Conservation (phyloP, 2,329 filamentous ascomycete genomes). For the Cytospora piceicola region DNA sequence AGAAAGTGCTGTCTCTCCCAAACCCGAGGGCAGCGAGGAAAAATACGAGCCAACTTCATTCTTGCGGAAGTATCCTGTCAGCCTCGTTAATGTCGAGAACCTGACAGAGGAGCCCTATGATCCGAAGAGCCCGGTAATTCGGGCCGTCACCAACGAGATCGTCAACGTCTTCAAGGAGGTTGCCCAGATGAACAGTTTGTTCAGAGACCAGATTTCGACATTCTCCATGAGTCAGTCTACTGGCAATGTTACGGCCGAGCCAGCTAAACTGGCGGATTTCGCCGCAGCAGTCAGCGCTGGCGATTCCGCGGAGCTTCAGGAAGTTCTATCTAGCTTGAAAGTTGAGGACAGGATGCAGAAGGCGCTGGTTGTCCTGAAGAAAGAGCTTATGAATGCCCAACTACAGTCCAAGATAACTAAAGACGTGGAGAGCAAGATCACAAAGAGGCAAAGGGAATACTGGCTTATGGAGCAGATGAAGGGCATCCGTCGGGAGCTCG, state of each 20-base stretch:
- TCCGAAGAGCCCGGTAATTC: slow-evolving; percentile 84
- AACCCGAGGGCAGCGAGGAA: slow-evolving; percentile 52
- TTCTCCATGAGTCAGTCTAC: slow-evolving; percentile 95
- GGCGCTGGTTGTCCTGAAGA: slow-evolving; percentile 89
- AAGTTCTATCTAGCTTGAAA: slow-evolving; percentile 85
- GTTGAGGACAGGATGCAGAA: slow-evolving; percentile 93
- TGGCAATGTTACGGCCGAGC: slow-evolving; percentile 93
- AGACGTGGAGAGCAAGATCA: slow-evolving; percentile 96
- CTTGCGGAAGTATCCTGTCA: slow-evolving; percentile 87
- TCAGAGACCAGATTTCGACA: slow-evolving; percentile 95
- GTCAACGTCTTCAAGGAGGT: slow-evolving; percentile 99
- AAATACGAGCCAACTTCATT: slow-evolving; percentile 89
- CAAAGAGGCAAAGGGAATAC: slow-evolving; percentile 95
- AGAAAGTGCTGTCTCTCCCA: slow-evolving; percentile 71
- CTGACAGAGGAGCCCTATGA: slow-evolving; percentile 87
- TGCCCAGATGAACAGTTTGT: slow-evolving; percentile 88
- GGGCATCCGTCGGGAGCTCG: slow-evolving; percentile 91
- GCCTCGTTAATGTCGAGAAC: slow-evolving; percentile 94
- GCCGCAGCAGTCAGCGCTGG: slow-evolving; percentile 95
- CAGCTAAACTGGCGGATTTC: slow-evolving; percentile 94
- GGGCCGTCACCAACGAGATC: slow-evolving; percentile 94
- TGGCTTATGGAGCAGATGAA: slow-evolving; percentile 99
- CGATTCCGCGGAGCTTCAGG: slow-evolving; percentile 88
- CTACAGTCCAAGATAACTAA: slow-evolving; percentile 97
- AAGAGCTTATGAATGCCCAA: slow-evolving; percentile 97